Percentiles rank a stretch among this genome's conserved stretches.
These are phyloP conservation scores for Pythium phragmitis DNA, from an alignment of 352 stramenopile genomes.

Conservation along the genomic window DNA sequence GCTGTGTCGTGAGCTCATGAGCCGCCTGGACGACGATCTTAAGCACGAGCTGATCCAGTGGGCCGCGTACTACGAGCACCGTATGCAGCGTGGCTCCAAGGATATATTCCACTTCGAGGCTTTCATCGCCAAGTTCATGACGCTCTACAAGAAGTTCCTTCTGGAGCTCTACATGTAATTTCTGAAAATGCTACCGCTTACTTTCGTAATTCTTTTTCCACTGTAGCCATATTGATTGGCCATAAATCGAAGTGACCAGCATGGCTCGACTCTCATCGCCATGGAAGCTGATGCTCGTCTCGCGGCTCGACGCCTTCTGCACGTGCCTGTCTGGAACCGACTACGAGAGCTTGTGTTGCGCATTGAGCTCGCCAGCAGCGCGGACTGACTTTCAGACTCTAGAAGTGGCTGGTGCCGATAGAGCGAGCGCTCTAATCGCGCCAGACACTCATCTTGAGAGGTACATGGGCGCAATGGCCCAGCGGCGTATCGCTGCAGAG, in stretches of 20 bases:
- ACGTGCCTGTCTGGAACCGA: constrained; percentile 15
- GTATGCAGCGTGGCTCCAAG: constrained; percentile 94
- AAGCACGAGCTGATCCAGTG: constrained; percentile 94
- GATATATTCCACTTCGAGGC: constrained; percentile 99
- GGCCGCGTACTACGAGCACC: constrained; percentile 92
- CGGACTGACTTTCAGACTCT: not conserved
- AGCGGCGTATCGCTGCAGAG: not conserved
- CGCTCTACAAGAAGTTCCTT: constrained; percentile 98
- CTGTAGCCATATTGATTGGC: constrained; percentile 26
- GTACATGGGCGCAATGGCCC: constrained; percentile 14
- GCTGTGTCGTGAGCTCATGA: constrained; percentile 91
- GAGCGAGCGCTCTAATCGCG: not conserved
- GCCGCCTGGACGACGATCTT: constrained; percentile 93
- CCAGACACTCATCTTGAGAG: constrained; percentile 44
- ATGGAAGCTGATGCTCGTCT: constrained; percentile 24
- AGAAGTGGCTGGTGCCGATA: not conserved
- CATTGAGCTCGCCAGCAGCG: not conserved
- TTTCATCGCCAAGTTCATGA: constrained; percentile 99
- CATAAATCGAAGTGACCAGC: constrained; percentile 4
- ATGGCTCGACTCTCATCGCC: not conserved
- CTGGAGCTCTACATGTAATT: constrained; percentile 90
- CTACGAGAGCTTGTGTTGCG: not conserved
- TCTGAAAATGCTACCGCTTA: not conserved
- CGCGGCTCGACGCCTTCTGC: constrained; percentile 18
- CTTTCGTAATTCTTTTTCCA: constrained; percentile 3